phyloP scores from a whole-genome alignment of 2,329 filamentous ascomycete species.

The Monascus ruber region DNA sequence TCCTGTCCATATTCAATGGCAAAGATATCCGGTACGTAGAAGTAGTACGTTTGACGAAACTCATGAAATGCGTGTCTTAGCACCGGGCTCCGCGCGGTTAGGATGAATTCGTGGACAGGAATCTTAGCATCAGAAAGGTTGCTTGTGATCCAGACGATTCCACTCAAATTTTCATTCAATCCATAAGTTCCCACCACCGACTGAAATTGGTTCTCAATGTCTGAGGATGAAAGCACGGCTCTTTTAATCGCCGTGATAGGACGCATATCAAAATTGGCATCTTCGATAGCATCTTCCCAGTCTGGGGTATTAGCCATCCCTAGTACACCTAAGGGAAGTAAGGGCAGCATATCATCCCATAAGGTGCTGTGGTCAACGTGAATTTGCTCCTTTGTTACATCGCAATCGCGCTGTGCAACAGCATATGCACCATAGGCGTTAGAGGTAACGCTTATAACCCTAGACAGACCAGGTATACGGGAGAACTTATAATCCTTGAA shows the following conservation, averaged over 20 bases:
- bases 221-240: constrained; percentile 32
- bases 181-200: constrained; percentile 11
- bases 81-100: constrained; percentile 61
- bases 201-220: constrained; percentile 33
- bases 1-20: constrained; percentile 42
- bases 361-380: constrained; percentile 54
- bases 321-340: constrained; percentile 59
- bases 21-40: constrained; percentile 50
- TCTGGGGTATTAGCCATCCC: constrained; percentile 30
- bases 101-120: constrained; percentile 71
- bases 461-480: constrained; percentile 75
- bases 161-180: constrained; percentile 12
- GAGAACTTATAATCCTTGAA: constrained; percentile 93
- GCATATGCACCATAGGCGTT: constrained; percentile 86
- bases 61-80: constrained; percentile 52
- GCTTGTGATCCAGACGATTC: constrained; percentile 38
- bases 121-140: constrained; percentile 58
- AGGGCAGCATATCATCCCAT: constrained; percentile 59
- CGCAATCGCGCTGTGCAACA: constrained; percentile 71
- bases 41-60: constrained; percentile 44
- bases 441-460: constrained; percentile 71
- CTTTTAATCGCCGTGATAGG: constrained; percentile 23
- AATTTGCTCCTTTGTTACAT: constrained; percentile 65
- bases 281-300: constrained; percentile 29
- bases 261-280: constrained; percentile 12